Percentiles rank a stretch among this genome's conserved stretches.
Conservation (phyloP, 140 eudicot genomes). For the Anethum foeniculum region DNA sequence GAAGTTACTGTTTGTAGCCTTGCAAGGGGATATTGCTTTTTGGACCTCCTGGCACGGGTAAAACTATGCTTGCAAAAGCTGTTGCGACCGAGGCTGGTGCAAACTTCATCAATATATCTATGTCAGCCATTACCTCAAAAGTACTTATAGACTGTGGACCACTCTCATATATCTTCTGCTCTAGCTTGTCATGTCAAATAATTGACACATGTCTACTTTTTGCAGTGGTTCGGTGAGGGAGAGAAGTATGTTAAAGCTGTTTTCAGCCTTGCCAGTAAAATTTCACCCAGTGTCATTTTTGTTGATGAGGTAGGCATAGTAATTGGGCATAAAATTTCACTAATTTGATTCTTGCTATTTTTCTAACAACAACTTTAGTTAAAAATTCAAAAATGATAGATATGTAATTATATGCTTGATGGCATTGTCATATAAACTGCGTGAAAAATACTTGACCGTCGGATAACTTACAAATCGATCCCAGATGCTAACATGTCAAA, state of each 20-base stretch:
- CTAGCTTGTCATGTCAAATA: neutral
- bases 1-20: conserved; percentile 40
- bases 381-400: neutral
- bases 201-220: conserved; percentile 6
- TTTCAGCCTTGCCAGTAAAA: conserved; percentile 83
- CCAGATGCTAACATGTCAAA: neutral
- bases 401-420: neutral
- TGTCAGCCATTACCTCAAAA: conserved; percentile 91
- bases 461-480: too few relatives aligned
- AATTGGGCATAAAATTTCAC: neutral
- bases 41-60: conserved; percentile 98
- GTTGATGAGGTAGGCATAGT: conserved; percentile 75
- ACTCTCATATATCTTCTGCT: neutral
- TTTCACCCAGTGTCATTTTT: conserved; percentile 76
- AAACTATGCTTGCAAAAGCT: conserved; percentile 97
- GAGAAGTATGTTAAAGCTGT: conserved; percentile 92
- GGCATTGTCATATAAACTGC: neutral
- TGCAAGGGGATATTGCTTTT: conserved; percentile 89
- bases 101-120: conserved; percentile 83
- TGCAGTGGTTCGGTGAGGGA: conserved; percentile 97
- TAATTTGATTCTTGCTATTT: neutral
- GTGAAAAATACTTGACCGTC: too few relatives aligned
- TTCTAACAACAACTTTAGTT: neutral
- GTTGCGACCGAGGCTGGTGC: conserved; percentile 99
- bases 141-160: conserved; percentile 21